phyloP scores from a whole-genome alignment of 2,329 filamentous ascomycete species.

The Fusarium clavum region DNA sequence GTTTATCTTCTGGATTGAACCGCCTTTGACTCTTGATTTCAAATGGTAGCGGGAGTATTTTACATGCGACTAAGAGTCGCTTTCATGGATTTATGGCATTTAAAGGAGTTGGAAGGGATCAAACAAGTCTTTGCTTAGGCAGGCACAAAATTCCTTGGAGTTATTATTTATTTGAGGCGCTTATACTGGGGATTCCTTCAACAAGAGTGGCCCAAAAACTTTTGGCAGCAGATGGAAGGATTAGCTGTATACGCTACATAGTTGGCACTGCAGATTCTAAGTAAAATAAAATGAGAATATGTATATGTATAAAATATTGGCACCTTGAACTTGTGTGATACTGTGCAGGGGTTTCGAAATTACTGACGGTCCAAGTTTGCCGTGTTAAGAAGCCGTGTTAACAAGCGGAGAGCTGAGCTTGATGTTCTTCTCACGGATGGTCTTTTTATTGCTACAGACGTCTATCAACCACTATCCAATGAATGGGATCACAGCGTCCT shows the following conservation, averaged over 20 bases:
- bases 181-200: conserved; percentile 9
- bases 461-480: background rate
- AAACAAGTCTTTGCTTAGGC: conserved; percentile 9
- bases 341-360: no score
- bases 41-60: conserved; percentile 30
- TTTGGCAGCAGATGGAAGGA: background rate
- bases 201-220: conserved; percentile 6
- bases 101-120: conserved; percentile 5
- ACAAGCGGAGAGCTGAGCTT: background rate
- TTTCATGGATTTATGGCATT: conserved; percentile 14
- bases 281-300: conserved; percentile 2
- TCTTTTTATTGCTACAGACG: background rate
- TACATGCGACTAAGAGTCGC: background rate
- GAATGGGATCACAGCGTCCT: background rate
- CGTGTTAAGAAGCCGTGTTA: background rate
- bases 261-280: background rate
- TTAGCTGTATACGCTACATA: conserved; percentile 8
- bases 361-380: background rate
- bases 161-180: conserved; percentile 24
- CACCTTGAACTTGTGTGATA: background rate
- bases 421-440: background rate
- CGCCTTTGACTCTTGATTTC: conserved; percentile 10
- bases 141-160: conserved; percentile 19
- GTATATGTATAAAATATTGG: background rate
- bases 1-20: conserved; percentile 5